Percentiles rank a stretch among this genome's conserved stretches.
Evolutionary conservation across 2,329 filamentous ascomycete species (phyloP).

Genomic region (Botrytis galanthina): DNA sequence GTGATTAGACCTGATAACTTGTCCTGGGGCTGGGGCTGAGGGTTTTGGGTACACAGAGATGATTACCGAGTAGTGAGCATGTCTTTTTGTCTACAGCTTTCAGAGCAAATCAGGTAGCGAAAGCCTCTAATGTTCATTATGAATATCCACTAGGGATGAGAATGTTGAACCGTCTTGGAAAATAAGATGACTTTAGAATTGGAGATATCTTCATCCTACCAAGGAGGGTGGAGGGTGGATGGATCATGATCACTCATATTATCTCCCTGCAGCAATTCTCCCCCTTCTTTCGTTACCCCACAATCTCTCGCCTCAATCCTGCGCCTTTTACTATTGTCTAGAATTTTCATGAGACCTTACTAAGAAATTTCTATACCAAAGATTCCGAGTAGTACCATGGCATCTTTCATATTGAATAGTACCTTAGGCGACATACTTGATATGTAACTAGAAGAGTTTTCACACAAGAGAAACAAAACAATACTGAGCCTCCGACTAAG

Average conservation of each 20-base stretch:
- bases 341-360: neutral
- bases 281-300: slow-evolving; percentile 4
- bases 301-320: neutral
- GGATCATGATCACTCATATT: neutral
- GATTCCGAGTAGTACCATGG: neutral
- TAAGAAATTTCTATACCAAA: neutral
- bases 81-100: neutral
- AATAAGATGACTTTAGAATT: neutral
- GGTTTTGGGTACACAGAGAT: neutral
- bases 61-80: neutral
- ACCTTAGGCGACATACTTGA: neutral
- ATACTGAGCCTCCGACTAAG: neutral
- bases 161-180: neutral
- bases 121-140: neutral
- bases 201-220: neutral
- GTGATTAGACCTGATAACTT: neutral
- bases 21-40: neutral
- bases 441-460: neutral
- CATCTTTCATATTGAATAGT: neutral
- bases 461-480: neutral
- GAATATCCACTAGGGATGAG: neutral
- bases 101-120: neutral
- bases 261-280: neutral
- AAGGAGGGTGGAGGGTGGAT: neutral
- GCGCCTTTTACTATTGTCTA: neutral